Percentiles rank a stretch among this genome's conserved stretches.
These are phyloP conservation scores for Tricholoma flavovirens DNA, from an alignment of 768 basidiomycete genomes.

Conservation along the genomic window DNA sequence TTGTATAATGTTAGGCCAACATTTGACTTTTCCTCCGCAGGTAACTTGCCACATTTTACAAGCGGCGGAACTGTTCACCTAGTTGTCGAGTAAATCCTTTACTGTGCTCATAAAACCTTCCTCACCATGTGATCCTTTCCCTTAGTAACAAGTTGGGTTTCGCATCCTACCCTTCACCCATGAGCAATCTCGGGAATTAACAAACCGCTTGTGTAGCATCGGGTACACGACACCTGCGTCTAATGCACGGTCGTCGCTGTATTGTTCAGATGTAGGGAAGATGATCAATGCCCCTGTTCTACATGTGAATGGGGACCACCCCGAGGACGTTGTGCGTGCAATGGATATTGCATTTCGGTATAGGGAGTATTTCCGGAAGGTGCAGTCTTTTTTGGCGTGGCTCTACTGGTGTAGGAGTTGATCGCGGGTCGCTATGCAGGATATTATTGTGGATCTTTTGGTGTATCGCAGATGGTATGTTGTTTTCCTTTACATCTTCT, in stretches of 20 bases:
- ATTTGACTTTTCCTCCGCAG: conserved; percentile 29
- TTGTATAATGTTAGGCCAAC: too few species aligned
- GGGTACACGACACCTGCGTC: conserved; percentile 91
- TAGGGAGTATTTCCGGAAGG: conserved; percentile 80
- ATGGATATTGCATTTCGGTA: conserved; percentile 88
- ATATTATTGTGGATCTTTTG: conserved; percentile 84
- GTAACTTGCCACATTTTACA: conserved; percentile 86
- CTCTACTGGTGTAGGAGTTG: not conserved
- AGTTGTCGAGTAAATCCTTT: conserved; percentile 72
- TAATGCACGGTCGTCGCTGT: conserved; percentile 76
- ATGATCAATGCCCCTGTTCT: conserved; percentile 86
- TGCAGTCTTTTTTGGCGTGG: conserved; percentile 10
- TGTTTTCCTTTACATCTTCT: not conserved
- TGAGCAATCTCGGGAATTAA: not conserved
- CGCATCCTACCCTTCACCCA: not conserved
- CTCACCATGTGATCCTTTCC: not conserved
- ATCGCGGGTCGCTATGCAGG: conserved; percentile 28
- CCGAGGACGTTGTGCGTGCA: conserved; percentile 84
- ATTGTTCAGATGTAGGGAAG: conserved; percentile 85
- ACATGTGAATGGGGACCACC: conserved; percentile 89
- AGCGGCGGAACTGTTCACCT: conserved; percentile 88
- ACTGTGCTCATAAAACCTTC: not conserved
- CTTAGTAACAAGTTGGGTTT: conserved; percentile 51
- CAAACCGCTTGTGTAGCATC: conserved; percentile 46
- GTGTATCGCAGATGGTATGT: conserved; percentile 79